A percentile compares a stretch with the other conserved stretches of the same genome.
phyloP scores from a whole-genome alignment of 140 eudicot species.

The Cichorium intybus region DNA sequence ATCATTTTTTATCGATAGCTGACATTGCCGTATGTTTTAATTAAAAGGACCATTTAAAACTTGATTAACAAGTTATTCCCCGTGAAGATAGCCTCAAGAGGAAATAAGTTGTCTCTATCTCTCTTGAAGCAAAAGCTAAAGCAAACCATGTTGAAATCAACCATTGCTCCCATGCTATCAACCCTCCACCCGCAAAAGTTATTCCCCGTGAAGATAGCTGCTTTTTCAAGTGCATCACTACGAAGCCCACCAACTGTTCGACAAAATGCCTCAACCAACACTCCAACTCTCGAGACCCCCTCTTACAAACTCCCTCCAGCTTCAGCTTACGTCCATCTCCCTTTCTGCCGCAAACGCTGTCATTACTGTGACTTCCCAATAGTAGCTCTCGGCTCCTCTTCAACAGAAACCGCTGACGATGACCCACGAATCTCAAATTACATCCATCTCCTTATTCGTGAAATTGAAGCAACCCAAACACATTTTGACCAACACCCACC shows the following conservation, averaged over 20 bases:
- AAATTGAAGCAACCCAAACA: slow-evolving; percentile 58
- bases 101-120: neutral
- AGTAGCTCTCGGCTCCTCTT: slow-evolving; percentile 72
- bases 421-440: slow-evolving; percentile 76
- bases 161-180: slow-evolving; percentile 39
- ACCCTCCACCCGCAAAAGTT: slow-evolving; percentile 33
- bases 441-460: slow-evolving; percentile 56
- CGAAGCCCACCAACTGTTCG: slow-evolving; percentile 66
- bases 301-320: slow-evolving; percentile 60
- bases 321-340: slow-evolving; percentile 92
- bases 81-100: too few relatives aligned
- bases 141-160: slow-evolving; percentile 46
- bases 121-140: neutral
- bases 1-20: too few relatives aligned
- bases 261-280: slow-evolving; percentile 53
- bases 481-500: slow-evolving; percentile 48
- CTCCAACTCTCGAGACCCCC: slow-evolving; percentile 22
- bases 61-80: too few relatives aligned
- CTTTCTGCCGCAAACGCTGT: slow-evolving; percentile 98
- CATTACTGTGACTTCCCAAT: slow-evolving; percentile 98
- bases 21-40: too few relatives aligned
- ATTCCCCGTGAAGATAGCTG: neutral
- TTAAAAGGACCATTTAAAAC: too few relatives aligned
- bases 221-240: slow-evolving; percentile 20
- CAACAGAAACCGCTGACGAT: slow-evolving; percentile 36